Conservation (phyloP, 371 early-diverging fungal genomes). For the Polyrhizophydium stewartii region DNA sequence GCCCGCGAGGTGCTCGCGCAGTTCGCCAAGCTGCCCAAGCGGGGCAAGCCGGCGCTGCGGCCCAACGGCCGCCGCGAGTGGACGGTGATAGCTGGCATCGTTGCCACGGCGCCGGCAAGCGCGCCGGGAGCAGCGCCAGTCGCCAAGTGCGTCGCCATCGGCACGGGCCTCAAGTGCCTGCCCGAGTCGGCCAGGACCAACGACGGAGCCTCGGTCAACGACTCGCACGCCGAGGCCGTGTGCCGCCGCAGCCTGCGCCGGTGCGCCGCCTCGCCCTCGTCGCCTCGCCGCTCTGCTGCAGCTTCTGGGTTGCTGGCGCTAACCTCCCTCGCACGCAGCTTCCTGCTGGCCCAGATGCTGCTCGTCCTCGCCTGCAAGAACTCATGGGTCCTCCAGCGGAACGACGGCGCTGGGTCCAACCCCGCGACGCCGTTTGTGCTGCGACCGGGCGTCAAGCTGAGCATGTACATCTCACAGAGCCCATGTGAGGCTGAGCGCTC, state of each 20-base stretch:
- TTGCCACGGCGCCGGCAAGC: conserved; percentile 9
- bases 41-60: conserved; percentile 62
- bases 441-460: conserved; percentile 44
- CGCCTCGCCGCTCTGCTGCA: background rate
- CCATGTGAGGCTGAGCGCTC: conserved; percentile 58
- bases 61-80: conserved; percentile 59
- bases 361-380: background rate
- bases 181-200: conserved; percentile 53
- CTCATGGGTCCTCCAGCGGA: conserved; percentile 1
- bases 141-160: conserved; percentile 60
- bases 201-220: conserved; percentile 66
- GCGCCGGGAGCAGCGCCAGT: conserved; percentile 13
- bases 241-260: conserved; percentile 64
- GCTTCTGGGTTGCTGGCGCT: background rate
- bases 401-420: too few species aligned
- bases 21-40: conserved; percentile 48
- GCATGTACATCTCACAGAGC: conserved; percentile 73
- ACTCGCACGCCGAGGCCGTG: conserved; percentile 82
- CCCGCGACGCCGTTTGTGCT: conserved; percentile 6
- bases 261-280: background rate
- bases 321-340: conserved; percentile 6
- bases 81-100: conserved; percentile 82
- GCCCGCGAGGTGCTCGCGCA: conserved; percentile 4
- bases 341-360: conserved; percentile 13
- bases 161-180: conserved; percentile 85